These are phyloP conservation scores for Rhizoclosmatium sp. DNA, from an alignment of 192 early-diverging fungal species.

Conservation along the genomic window DNA sequence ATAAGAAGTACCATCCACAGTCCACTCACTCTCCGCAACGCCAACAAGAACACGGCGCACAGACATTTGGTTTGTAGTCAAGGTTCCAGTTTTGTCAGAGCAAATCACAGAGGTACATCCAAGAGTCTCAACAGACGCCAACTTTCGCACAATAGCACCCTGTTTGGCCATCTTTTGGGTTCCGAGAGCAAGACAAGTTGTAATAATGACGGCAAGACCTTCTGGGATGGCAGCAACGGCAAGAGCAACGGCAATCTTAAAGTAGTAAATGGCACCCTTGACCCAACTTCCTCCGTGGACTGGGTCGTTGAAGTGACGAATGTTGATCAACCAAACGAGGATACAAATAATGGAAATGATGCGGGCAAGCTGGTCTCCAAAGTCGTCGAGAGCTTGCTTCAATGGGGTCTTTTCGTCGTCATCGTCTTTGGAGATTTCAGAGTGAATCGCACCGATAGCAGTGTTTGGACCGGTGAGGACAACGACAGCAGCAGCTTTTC, in stretches of 20 bases:
- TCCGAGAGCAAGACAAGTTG: constrained; percentile 96
- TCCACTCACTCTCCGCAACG: constrained; percentile 61
- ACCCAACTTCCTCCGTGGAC: constrained; percentile 75
- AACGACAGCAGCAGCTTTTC: constrained; percentile 89
- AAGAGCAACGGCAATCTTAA: constrained; percentile 98
- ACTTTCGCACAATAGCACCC: constrained; percentile 93
- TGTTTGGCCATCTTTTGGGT: constrained; percentile 97
- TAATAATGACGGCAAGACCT: constrained; percentile 98
- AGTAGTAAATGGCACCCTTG: constrained; percentile 96
- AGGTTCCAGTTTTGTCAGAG: constrained; percentile 99
- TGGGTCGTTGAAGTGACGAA: constrained; percentile 95
- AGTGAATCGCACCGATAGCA: constrained; percentile 94
- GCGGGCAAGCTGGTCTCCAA: constrained; percentile 70
- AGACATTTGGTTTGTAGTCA: constrained; percentile 99
- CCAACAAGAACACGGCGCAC: constrained; percentile 36
- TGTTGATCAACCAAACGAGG: constrained; percentile 98
- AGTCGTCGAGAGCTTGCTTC: constrained; percentile 94
- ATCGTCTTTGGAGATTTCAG: constrained; percentile 77
- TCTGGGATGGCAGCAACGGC: constrained; percentile 99
- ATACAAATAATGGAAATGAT: constrained; percentile 88
- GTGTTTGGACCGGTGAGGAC: constrained; percentile 86
- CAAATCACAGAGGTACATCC: constrained; percentile 98
- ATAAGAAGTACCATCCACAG: constrained; percentile 87
- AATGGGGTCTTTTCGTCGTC: constrained; percentile 94
- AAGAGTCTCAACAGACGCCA: constrained; percentile 94